Base-by-base conservation (phyloP, 768 basidiomycete species). In the Aureoboletus auriporus region DNA sequence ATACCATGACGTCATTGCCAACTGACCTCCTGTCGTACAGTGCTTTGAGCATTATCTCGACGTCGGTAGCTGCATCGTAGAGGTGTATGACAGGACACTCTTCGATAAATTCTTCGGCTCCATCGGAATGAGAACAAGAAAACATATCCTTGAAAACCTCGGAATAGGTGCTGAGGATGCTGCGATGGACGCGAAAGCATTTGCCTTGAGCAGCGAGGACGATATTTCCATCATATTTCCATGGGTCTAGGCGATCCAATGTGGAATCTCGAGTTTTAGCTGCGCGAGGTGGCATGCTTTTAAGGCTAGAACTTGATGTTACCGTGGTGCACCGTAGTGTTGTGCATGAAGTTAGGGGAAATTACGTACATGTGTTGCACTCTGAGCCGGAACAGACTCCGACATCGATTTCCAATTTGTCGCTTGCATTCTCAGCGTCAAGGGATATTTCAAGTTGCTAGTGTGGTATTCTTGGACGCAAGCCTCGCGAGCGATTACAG, bases 91-190 rank as follows among this genome's bases (percentile, higher is more conserved):
- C 40, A 8, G 63, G 63, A 42, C 63, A 64, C 1, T 41, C 43
- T 0, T 65, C 60, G 6, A 65, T 43, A 26, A 39, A 2, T 6
- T 52, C 50, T 35, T 51, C 44, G 2, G 6, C 26, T 13, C 36
- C 47, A 11, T 38, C n/a, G 26, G 43, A 17, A 3, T 60, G 50
- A 2, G 49, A 48, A 27, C 29, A 29, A 6, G 41, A 11, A 11
- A 69, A 67, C 66, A 68, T 64, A 30, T 62, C 64, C 14, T 47
- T 52, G 52, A 70, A 69, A n/a, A 70, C 50, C 4, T 54, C 51
- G 3, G 67, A 69, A 44, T 70, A 54, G 2, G 49, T 28, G 17
- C 45, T 33, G 9, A 70, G 43, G 30, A 65, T 39, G 16, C 53
- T 59, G 16, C 67, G 60, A 39, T 70, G 67, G 12, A 71, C 67